Conservation (phyloP, 192 early-diverging fungal species). For the Backusella mclennaniae region DNA sequence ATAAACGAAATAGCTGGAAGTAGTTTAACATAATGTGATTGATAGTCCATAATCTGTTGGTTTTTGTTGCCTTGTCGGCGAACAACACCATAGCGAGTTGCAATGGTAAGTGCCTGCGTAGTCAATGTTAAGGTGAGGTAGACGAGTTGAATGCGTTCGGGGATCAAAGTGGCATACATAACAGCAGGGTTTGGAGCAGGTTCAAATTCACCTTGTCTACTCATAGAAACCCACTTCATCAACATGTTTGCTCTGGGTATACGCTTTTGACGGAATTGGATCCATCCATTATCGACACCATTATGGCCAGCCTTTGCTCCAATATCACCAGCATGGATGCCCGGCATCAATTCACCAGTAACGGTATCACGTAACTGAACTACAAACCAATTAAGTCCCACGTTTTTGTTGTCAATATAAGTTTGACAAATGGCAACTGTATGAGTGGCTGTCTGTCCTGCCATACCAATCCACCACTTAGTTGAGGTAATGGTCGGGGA, state of each 20-base stretch:
- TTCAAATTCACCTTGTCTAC: slow-evolving; percentile 49
- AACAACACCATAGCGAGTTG: slow-evolving; percentile 57
- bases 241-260: slow-evolving; percentile 60
- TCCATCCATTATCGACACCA: slow-evolving; percentile 70
- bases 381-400: slow-evolving; percentile 68
- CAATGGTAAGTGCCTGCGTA: slow-evolving; percentile 57
- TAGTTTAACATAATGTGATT: slow-evolving; percentile 57
- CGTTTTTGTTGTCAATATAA: slow-evolving; percentile 50
- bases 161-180: slow-evolving; percentile 61
- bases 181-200: slow-evolving; percentile 55
- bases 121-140: slow-evolving; percentile 37
- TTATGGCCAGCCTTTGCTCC: slow-evolving; percentile 59
- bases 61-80: slow-evolving; percentile 61
- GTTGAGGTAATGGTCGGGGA: slow-evolving; percentile 59
- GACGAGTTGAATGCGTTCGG: slow-evolving; percentile 57
- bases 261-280: slow-evolving; percentile 54
- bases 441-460: slow-evolving; percentile 65
- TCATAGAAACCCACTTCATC: slow-evolving; percentile 54
- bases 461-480: slow-evolving; percentile 72
- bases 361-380: slow-evolving; percentile 55
- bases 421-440: slow-evolving; percentile 63
- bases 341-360: slow-evolving; percentile 49
- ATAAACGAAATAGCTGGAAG: slow-evolving; percentile 54
- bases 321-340: slow-evolving; percentile 56
- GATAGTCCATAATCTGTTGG: slow-evolving; percentile 67